Percentiles rank a stretch among this genome's conserved stretches.
Conservation (phyloP, 1,139 yeast genomes). For the Hyphopichia wangnamkhiaoensis region DNA sequence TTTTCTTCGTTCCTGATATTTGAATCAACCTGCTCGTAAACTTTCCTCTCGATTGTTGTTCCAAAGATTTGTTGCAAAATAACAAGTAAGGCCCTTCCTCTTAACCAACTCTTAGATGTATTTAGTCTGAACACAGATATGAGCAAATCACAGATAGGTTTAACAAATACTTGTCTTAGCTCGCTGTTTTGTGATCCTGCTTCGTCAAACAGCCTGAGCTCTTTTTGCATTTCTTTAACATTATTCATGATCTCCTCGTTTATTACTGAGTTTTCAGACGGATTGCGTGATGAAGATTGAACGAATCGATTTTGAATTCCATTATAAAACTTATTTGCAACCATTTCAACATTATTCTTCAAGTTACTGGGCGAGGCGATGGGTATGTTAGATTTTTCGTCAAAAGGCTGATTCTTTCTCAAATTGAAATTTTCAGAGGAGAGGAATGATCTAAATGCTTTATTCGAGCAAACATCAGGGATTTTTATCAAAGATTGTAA, state of each 20-base stretch:
- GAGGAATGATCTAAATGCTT: slow-evolving; percentile 71
- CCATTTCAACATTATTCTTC: slow-evolving; percentile 28
- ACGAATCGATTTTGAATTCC: slow-evolving; percentile 38
- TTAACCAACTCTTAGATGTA: slow-evolving; percentile 69
- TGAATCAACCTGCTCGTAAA: slow-evolving; percentile 41
- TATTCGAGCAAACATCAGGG: slow-evolving; percentile 72
- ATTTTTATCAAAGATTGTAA: slow-evolving; percentile 56
- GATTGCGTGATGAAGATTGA: slow-evolving; percentile 1
- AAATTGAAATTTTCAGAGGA: slow-evolving; percentile 67
- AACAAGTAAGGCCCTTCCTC: slow-evolving; percentile 82
- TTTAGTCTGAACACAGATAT: slow-evolving; percentile 70
- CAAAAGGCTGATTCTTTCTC: slow-evolving; percentile 35
- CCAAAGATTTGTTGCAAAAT: slow-evolving; percentile 86
- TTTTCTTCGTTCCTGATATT: slow-evolving; percentile 47
- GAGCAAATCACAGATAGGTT: slow-evolving; percentile 79
- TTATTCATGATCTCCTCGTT: slow-evolving; percentile 27
- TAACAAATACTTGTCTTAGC: slow-evolving; percentile 49
- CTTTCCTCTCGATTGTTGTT: slow-evolving; percentile 79
- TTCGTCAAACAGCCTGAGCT: slow-evolving; percentile 42
- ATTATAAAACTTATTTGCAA: slow-evolving; percentile 46
- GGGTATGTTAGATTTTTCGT: slow-evolving; percentile 12
- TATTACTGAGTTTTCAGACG: not conserved
- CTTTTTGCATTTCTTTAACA: slow-evolving; percentile 43
- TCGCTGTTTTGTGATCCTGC: slow-evolving; percentile 21
- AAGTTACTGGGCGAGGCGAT: slow-evolving; percentile 7